phyloP scores from a whole-genome alignment of 2,329 filamentous ascomycete genomes.

The Cladophialophora exuberans region DNA sequence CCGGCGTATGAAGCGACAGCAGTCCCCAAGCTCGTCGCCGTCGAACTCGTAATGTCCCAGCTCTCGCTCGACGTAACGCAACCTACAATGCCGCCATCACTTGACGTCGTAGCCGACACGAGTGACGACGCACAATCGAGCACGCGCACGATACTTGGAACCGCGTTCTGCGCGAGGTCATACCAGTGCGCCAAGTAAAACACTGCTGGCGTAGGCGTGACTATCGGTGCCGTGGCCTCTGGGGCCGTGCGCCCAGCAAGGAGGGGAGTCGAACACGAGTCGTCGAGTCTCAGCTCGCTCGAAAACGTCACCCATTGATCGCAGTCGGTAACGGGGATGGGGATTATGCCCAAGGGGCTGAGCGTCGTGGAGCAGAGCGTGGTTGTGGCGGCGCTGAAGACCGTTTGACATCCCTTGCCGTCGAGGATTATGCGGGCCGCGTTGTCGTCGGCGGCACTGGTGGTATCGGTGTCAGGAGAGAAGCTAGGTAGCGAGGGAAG shows the following conservation, averaged over 20 bases:
- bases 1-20: constrained; percentile 19
- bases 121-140: constrained; percentile 24
- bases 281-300: constrained; percentile 22
- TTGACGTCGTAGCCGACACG: too few species aligned
- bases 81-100: neutral
- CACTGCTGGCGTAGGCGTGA: too few species aligned
- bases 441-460: neutral
- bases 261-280: neutral
- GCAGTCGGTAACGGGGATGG: constrained; percentile 30
- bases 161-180: constrained; percentile 17
- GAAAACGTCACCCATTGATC: constrained; percentile 32
- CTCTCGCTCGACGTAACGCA: constrained; percentile 25
- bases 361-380: constrained; percentile 27
- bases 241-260: too few species aligned
- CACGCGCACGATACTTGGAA: constrained; percentile 24
- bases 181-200: constrained; percentile 31
- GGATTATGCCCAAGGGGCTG: constrained; percentile 19
- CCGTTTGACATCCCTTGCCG: constrained; percentile 30
- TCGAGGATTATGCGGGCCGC: constrained; percentile 24
- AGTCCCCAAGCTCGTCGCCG: constrained; percentile 12
- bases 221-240: too few species aligned
- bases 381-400: constrained; percentile 27
- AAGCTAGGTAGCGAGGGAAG: neutral
- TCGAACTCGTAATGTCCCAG: constrained; percentile 21
- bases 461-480: neutral